Evolutionary conservation across 2,329 filamentous ascomycete genomes (phyloP), one percentile per base, ranked within the genome.

Genomic region (Neurospora sp.): DNA sequence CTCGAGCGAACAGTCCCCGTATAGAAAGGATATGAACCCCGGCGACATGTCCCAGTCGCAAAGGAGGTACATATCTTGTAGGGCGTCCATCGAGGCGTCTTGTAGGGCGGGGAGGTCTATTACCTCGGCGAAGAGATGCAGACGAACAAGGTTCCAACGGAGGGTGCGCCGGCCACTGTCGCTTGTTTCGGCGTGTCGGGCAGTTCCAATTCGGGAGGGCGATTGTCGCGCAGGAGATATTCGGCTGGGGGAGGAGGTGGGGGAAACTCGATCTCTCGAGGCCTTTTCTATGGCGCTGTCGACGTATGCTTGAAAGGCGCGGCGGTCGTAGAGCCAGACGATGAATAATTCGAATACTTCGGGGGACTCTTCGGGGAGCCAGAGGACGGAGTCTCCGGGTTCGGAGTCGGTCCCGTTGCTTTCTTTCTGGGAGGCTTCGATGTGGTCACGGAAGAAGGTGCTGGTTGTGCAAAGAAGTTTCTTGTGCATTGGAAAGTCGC

Each of bases 41-140:
- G 84, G 82, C 3, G 83, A 83, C 69, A 88, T 83, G 73, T 87
- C 84, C 85, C 86, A 88, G 80, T 88, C 84, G 75, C 83, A 82
- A 15, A 83, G 82, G 46, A 88, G 83, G 75, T 88, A 87, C 17
- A 88, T 77, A 74, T 88, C 86, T 76, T 88, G 86, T 19, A 88
- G 78, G 43, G 83, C 83, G 73, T 88, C 86, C 82, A 88, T 87
- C 75, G 85, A 82, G 19, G 82, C 78, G 76, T 88, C 86, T 74
- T 88, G 86, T 8, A 88, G 80, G 8, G 80, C 80, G 37, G 82
- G 77, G 3, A 87, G 78, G 67, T 81, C 81, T 73, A 86, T 82
- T 69, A 81, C 79, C 3, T 85, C 82, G 62, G 86, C 86, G 77
- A 88, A 88, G 68, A 88, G 80, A 74, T 88, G 86, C 12, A 88